A percentile compares a stretch with the other conserved stretches of the same genome.
Evolutionary conservation across 208 protist species (phyloP).

Genomic region (Trypanosoma boissoni): DNA sequence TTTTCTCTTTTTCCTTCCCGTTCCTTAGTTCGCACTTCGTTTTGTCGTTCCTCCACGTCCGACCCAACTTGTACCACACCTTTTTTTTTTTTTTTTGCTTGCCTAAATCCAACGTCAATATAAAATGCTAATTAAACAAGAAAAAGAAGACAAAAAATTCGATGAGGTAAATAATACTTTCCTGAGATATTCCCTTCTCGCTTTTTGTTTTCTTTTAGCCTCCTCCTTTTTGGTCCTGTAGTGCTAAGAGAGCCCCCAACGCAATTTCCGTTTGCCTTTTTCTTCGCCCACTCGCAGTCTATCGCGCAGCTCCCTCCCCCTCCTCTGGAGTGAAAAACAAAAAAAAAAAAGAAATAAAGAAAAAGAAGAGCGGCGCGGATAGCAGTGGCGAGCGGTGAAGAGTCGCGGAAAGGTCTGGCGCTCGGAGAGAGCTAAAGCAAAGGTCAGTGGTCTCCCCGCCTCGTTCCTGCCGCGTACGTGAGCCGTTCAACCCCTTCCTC

Average conservation of each 20-base stretch:
- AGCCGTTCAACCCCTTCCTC: neutral
- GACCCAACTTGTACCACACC: neutral
- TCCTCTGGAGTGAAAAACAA: neutral
- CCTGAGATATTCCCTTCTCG: neutral
- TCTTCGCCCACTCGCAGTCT: neutral
- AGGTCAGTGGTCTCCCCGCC: no score
- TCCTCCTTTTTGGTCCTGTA: conserved; percentile 8
- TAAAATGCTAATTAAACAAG: no score
- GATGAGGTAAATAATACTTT: neutral
- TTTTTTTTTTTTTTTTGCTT: conserved; percentile 6
- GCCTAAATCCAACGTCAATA: no score
- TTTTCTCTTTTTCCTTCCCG: no score
- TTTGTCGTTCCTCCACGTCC: neutral
- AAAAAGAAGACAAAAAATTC: conserved; percentile 10
- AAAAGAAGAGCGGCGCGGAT: no score
- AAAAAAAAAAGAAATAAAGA: conserved; percentile 12
- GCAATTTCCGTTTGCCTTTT: no score
- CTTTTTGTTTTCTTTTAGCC: neutral
- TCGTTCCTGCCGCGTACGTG: neutral
- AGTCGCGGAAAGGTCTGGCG: no score
- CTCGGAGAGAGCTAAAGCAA: no score
- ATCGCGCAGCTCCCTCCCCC: neutral
- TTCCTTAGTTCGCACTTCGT: no score
- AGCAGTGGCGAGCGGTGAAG: no score
- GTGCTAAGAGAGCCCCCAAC: no score